Evolutionary conservation across 345 rosid genomes (phyloP).

Genomic region (Eucalyptus caleyi): DNA sequence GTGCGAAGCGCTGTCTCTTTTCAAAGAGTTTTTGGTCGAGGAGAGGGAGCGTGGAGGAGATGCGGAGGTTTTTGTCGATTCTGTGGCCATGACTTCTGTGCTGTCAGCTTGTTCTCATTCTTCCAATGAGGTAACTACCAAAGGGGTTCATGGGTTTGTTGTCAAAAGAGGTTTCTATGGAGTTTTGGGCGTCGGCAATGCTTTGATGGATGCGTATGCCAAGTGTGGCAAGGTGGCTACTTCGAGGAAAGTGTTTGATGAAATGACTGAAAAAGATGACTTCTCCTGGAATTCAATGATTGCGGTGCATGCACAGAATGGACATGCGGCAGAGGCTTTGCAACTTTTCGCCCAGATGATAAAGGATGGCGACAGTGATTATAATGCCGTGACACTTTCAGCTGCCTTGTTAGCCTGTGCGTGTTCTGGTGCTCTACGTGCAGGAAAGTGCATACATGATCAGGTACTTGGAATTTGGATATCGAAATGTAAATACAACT

Average conservation of each 20-base stretch:
- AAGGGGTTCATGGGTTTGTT: slow-evolving; percentile 48
- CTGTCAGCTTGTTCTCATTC: slow-evolving; percentile 69
- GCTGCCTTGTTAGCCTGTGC: slow-evolving; percentile 62
- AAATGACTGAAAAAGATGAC: slow-evolving; percentile 42
- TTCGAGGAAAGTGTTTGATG: slow-evolving; percentile 60
- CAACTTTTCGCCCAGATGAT: slow-evolving; percentile 37
- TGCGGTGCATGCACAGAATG: slow-evolving; percentile 62
- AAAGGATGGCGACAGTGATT: slow-evolving; percentile 16
- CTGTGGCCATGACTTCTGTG: slow-evolving; percentile 57
- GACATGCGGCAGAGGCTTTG: slow-evolving; percentile 51
- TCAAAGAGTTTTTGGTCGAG: slow-evolving; percentile 49
- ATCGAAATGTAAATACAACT: neutral
- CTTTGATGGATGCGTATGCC: slow-evolving; percentile 74
- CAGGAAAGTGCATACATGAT: slow-evolving; percentile 64
- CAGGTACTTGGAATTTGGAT: slow-evolving; percentile 32
- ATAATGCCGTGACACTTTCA: slow-evolving; percentile 63
- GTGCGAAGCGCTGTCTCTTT: slow-evolving; percentile 42
- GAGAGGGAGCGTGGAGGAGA: slow-evolving; percentile 15
- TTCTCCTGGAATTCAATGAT: slow-evolving; percentile 81
- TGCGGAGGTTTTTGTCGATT: slow-evolving; percentile 28
- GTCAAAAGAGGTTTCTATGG: slow-evolving; percentile 51
- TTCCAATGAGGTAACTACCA: slow-evolving; percentile 27
- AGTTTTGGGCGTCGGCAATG: slow-evolving; percentile 47
- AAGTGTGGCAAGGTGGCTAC: slow-evolving; percentile 38
- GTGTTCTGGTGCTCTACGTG: slow-evolving; percentile 47